Conservation (phyloP, 2,329 filamentous ascomycete species). For the Keithomyces neogunnii region DNA sequence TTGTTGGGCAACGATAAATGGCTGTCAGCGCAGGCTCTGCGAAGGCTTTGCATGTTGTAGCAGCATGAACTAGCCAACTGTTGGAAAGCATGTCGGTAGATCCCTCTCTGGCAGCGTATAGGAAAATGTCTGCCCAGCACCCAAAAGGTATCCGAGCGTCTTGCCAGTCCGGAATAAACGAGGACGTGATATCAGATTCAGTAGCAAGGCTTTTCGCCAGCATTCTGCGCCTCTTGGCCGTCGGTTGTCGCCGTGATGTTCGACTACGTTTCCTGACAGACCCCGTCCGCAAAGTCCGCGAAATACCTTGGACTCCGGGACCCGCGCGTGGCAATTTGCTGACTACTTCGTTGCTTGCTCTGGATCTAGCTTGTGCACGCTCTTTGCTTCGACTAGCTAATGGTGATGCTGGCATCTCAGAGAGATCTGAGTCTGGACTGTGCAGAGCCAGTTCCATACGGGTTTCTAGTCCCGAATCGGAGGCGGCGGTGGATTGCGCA, state of each 20-base stretch:
- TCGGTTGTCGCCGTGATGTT: slow-evolving; percentile 4
- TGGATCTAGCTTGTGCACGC: not conserved
- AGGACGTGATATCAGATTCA: slow-evolving; percentile 7
- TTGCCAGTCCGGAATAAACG: slow-evolving; percentile 45
- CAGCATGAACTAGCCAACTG: slow-evolving; percentile 57
- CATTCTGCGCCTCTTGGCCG: slow-evolving; percentile 10
- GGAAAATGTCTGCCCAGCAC: slow-evolving; percentile 61
- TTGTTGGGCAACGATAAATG: slow-evolving; percentile 61
- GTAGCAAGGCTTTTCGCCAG: not conserved
- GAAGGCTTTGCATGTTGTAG: slow-evolving; percentile 55
- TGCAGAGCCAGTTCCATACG: not conserved
- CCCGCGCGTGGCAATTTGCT: not conserved
- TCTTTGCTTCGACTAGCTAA: not conserved
- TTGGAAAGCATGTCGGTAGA: slow-evolving; percentile 34
- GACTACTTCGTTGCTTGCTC: not conserved
- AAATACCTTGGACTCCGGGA: not conserved
- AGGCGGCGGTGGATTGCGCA: slow-evolving; percentile 1
- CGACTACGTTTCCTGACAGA: slow-evolving; percentile 13
- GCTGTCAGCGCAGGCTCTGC: slow-evolving; percentile 64
- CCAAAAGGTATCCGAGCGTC: slow-evolving; percentile 53
- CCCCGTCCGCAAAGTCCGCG: not conserved
- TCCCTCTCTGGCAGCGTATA: slow-evolving; percentile 49
- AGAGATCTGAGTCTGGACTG: not conserved
- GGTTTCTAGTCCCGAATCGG: not conserved
- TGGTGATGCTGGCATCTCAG: not conserved